Base-by-base conservation (phyloP, 805 yeast genomes). In the Starmerella bombi region DNA sequence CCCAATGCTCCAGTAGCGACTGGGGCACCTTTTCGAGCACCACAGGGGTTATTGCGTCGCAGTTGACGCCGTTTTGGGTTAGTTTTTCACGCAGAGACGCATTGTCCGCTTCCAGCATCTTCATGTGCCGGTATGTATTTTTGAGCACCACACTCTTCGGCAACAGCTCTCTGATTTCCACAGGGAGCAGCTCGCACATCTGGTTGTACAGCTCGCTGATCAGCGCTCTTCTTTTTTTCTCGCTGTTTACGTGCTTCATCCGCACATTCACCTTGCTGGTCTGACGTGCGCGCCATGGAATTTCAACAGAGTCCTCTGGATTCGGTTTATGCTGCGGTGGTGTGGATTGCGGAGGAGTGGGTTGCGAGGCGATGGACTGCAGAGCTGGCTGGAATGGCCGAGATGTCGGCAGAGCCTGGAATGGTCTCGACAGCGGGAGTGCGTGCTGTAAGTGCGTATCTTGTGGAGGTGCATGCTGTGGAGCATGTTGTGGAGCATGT, bases 201-300 rank as follows among this genome's bases (percentile, higher is more conserved):
- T 55, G 59, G n/a, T 57, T 57, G 44, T 62, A 62, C 29, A 58
- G 56, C 32, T 48, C 51, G 48, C 61, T 62, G 47, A 65, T 65
- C 25, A 47, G 44, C 40, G 61, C 64, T 4, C 69, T 54, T 2
- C 69, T 57, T 22, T 59, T 55, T 50, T 64, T 60, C 39, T 65
- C 69, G 32, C 61, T 58, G 17, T 55, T 50, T 22, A 63, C 54
- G 42, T 65, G 69, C 41, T 62, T 64, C 34, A 49, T 38, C 17
- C 70, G 30, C 3, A 29, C 36, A 25, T 3, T 25, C 28, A n/a
- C n/a, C n/a, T n/a, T n/a, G n/a, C n/a, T n/a, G n/a, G n/a, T n/a
- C n/a, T n/a, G n/a, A n/a, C n/a, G n/a, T n/a, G n/a, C n/a, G n/a
- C n/a, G n/a, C n/a, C n/a, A n/a, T n/a, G n/a, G n/a, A n/a, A n/a